Evolutionary conservation across 1,139 yeast genomes (phyloP).

Genomic region (Suhomyces maxii): DNA sequence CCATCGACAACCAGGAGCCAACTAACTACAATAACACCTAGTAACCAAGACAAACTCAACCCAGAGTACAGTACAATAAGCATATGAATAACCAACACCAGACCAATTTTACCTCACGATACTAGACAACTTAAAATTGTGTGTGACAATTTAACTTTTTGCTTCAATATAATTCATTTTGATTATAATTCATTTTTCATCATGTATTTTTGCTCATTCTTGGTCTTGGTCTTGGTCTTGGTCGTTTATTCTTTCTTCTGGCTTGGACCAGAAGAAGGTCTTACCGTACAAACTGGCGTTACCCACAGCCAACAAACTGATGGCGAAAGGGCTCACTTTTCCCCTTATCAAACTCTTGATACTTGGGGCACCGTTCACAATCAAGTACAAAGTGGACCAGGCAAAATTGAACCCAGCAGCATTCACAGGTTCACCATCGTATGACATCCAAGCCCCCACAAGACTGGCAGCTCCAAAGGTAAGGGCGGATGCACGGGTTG

Average conservation of each 20-base stretch:
- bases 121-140: too few species aligned
- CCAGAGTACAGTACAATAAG: too few species aligned
- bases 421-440: slow-evolving; percentile 76
- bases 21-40: too few species aligned
- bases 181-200: neutral
- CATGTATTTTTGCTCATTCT: neutral
- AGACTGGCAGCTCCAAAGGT: slow-evolving; percentile 63
- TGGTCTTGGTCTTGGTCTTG: neutral
- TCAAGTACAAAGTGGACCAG: slow-evolving; percentile 77
- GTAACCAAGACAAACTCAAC: too few species aligned
- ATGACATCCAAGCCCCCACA: slow-evolving; percentile 77
- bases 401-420: slow-evolving; percentile 90
- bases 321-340: slow-evolving; percentile 59
- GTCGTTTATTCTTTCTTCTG: too few species aligned
- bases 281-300: slow-evolving; percentile 70
- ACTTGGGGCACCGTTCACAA: slow-evolving; percentile 71
- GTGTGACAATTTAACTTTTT: too few species aligned
- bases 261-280: slow-evolving; percentile 53
- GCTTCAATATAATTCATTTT: too few species aligned
- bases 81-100: too few species aligned
- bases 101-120: too few species aligned
- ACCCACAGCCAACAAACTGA: slow-evolving; percentile 59
- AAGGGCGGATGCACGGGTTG: slow-evolving; percentile 39
- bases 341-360: slow-evolving; percentile 38
- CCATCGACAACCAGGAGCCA: too few species aligned